These are phyloP conservation scores for Aspergillus sp. DNA, from an alignment of 2,329 filamentous ascomycete genomes.

Conservation along the genomic window DNA sequence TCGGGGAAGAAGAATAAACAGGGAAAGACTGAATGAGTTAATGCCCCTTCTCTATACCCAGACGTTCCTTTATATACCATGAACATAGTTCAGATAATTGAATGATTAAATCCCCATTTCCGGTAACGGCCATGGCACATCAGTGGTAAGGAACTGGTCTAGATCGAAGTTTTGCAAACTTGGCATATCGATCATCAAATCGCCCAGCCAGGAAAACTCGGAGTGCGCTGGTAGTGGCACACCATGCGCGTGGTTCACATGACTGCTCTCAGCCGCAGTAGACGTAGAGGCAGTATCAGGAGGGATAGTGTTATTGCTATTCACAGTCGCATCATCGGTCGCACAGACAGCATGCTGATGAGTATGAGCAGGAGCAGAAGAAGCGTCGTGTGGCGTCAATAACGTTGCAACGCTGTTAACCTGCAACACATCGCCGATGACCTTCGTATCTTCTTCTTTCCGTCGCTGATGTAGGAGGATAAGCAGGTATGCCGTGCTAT, in stretches of 20 bases:
- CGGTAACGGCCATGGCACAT: slow-evolving; percentile 22
- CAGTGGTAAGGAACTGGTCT: slow-evolving; percentile 34
- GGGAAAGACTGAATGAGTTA: slow-evolving; percentile 22
- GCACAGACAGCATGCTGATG: background rate
- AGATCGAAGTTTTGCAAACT: slow-evolving; percentile 40
- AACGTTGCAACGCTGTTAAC: slow-evolving; percentile 26
- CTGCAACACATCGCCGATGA: slow-evolving; percentile 35
- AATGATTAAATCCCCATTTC: slow-evolving; percentile 19
- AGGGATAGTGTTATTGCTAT: background rate
- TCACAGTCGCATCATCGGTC: background rate
- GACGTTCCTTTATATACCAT: background rate
- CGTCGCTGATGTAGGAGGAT: slow-evolving; percentile 47
- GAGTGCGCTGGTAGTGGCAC: slow-evolving; percentile 21
- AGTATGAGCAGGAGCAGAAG: background rate
- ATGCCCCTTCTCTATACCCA: background rate
- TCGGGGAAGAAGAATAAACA: slow-evolving; percentile 14
- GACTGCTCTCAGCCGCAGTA: background rate
- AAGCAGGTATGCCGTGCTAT: slow-evolving; percentile 50
- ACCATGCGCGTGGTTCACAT: background rate
- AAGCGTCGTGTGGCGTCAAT: background rate
- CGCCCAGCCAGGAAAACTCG: slow-evolving; percentile 39
- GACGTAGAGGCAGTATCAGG: background rate
- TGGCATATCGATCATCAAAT: slow-evolving; percentile 40
- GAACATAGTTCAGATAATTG: background rate
- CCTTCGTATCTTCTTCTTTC: slow-evolving; percentile 40